phyloP scores from a whole-genome alignment of 1,284 basidiomycete genomes.

The Tilletia setariae region DNA sequence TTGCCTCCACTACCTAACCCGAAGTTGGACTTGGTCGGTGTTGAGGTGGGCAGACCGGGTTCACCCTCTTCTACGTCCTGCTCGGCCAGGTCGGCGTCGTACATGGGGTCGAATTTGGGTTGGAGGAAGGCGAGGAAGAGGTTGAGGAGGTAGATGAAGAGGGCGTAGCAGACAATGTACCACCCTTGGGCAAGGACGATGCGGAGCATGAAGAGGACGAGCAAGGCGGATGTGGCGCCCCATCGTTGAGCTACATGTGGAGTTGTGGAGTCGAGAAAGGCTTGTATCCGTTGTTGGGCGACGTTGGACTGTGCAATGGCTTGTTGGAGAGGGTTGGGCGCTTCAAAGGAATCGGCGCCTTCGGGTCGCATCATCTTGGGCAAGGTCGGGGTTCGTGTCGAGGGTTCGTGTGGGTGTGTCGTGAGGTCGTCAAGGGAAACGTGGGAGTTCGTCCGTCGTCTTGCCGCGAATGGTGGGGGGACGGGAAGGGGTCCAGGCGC shows the following conservation, averaged over 20 bases:
- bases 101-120: conserved; percentile 91
- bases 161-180: conserved; percentile 67
- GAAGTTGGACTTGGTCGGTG: conserved; percentile 35
- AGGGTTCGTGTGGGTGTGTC: too few relatives aligned
- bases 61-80: conserved; percentile 94
- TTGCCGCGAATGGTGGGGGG: background rate
- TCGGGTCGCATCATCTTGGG: conserved; percentile 44
- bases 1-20: conserved; percentile 15
- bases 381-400: background rate
- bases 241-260: conserved; percentile 85
- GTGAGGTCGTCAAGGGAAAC: too few relatives aligned
- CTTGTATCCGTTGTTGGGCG: conserved; percentile 60
- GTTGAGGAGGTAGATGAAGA: conserved; percentile 55
- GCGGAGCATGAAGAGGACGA: conserved; percentile 76
- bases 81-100: conserved; percentile 85
- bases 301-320: conserved; percentile 38
- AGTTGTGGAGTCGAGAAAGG: conserved; percentile 81
- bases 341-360: conserved; percentile 29
- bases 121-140: conserved; percentile 81
- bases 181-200: conserved; percentile 88
- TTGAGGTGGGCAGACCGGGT: conserved; percentile 54
- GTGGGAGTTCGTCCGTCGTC: background rate
- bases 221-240: conserved; percentile 71
- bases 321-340: conserved; percentile 35
- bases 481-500: background rate